Conservation (phyloP, 2,329 filamentous ascomycete species). For the Fusarium sp. region DNA sequence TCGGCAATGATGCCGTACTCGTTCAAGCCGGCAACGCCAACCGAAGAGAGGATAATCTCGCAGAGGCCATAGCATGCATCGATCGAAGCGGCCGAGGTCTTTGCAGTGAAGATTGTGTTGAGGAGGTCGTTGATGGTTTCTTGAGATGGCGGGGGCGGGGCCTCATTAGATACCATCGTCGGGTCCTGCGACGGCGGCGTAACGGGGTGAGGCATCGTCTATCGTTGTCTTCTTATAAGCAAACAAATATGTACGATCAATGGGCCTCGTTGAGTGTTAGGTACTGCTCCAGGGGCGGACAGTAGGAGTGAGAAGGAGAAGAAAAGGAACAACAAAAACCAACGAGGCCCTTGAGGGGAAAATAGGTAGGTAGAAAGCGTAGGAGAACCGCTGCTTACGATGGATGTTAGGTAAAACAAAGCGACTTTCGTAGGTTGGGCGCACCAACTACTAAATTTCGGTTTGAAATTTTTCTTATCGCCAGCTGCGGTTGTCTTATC, state of each 20-base stretch:
- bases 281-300: constrained; percentile 7
- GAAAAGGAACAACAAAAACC: constrained; percentile 33
- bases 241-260: background rate
- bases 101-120: constrained; percentile 73
- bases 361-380: constrained; percentile 28
- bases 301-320: background rate
- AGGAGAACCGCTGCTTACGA: constrained; percentile 36
- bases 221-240: constrained; percentile 12
- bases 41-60: constrained; percentile 64
- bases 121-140: constrained; percentile 73
- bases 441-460: constrained; percentile 16
- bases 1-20: constrained; percentile 65
- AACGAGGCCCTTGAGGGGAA: constrained; percentile 40
- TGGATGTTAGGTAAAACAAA: constrained; percentile 27
- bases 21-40: constrained; percentile 62
- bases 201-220: constrained; percentile 59
- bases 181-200: constrained; percentile 53
- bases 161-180: constrained; percentile 57
- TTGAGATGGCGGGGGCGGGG: constrained; percentile 67
- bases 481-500: constrained; percentile 18
- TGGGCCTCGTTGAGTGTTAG: constrained; percentile 34
- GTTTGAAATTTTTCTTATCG: constrained; percentile 35
- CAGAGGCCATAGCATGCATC: constrained; percentile 70
- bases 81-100: constrained; percentile 74
- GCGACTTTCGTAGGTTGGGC: constrained; percentile 31